Evolutionary conservation across 345 rosid genomes (phyloP).

Genomic region (Citrus mangshanensis): DNA sequence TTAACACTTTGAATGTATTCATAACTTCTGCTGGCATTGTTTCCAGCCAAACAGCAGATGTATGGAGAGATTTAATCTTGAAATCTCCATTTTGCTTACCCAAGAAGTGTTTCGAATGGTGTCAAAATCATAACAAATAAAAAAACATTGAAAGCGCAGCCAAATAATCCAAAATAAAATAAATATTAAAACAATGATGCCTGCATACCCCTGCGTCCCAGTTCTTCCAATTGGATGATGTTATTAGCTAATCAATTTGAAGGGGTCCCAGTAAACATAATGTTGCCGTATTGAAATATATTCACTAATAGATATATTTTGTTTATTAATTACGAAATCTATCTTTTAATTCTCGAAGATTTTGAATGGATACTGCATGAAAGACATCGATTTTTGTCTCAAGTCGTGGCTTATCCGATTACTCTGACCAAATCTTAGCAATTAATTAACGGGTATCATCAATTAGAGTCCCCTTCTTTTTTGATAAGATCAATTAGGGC

Average conservation of each 20-base stretch:
- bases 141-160: not conserved
- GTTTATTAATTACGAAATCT: not conserved
- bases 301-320: no score
- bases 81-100: not conserved
- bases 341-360: not conserved
- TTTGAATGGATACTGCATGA: not conserved
- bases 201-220: not conserved
- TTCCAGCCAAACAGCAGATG: no score
- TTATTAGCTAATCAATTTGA: no score
- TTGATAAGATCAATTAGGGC: no score
- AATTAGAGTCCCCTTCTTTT: no score
- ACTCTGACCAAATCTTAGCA: not conserved
- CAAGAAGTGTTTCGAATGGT: not conserved
- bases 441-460: not conserved
- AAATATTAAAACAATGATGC: not conserved
- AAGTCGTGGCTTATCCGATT: not conserved
- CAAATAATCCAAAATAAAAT: not conserved
- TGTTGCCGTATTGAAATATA: not conserved
- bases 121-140: not conserved
- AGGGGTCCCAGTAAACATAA: no score
- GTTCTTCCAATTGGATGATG: not conserved
- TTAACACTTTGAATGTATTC: no score
- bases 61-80: no score
- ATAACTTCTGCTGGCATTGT: no score
- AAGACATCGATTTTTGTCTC: slow-evolving; percentile 11